Evolutionary conservation across 768 basidiomycete genomes (phyloP), one percentile per base, ranked within the genome.

Genomic region (Lactarius sanguifluus): DNA sequence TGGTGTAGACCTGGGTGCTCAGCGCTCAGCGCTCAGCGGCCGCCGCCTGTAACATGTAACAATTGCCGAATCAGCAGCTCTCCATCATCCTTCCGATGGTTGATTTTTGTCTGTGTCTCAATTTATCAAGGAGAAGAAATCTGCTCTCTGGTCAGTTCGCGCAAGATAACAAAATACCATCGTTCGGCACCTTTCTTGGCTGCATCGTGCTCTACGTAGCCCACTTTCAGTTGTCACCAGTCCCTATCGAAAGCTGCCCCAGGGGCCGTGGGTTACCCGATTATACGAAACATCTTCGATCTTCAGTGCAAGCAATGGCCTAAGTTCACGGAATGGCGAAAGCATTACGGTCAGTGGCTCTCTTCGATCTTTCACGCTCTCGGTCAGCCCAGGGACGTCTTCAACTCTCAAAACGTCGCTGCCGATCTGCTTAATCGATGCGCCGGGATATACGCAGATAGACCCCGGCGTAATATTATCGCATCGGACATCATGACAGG

Each of bases 201-300:
- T 9, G 41, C 32, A 18, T 57, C 7, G 13, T 66, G 3, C 30
- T 60, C 13, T 56, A 12, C 5, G 3, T 32, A 1, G 58, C 38
- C 28, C 67, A 38, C 54, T 61, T n/a, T 2, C 2, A 1, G 1
- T 61, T 57, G 1, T 64, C 20, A 15, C 62, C 5, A 67, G 62
- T 32, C 65, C 65, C 20, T 63, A 52, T 32, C 54, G 61, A 12
- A 62, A 63, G 41, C 34, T 63, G 5, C 62, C 62, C 34, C 62
- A 36, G 2, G 62, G 62, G 6, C 66, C 66, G 6, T 50, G 62
- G 63, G 66, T 36, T 64, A 64, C 9, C 67, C 64, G 3, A 47
- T 68, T 38, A 52, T 65, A 40, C 63, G 64, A 2, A 68, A 64
- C 47, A 23, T 55, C 5, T 12, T 57, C 5, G 45, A 57, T 25